phyloP scores from a whole-genome alignment of 2,329 filamentous ascomycete species.

The Daldinia sp. region DNA sequence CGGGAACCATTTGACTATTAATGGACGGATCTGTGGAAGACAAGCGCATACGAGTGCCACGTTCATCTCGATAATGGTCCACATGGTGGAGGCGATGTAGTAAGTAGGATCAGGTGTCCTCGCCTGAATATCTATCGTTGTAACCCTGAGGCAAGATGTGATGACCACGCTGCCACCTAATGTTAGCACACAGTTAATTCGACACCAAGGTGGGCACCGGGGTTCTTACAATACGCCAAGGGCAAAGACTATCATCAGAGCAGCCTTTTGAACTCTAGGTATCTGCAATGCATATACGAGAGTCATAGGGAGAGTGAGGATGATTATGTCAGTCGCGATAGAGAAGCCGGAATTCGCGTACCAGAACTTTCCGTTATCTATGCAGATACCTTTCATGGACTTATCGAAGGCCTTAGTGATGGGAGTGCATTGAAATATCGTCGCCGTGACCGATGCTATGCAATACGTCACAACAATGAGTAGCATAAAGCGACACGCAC shows the following conservation, averaged over 20 bases:
- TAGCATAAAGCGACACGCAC: conserved; percentile 41
- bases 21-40: conserved; percentile 46
- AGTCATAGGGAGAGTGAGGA: conserved; percentile 52
- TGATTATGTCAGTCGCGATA: conserved; percentile 52
- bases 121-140: conserved; percentile 49
- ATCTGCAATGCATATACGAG: conserved; percentile 52
- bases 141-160: conserved; percentile 50
- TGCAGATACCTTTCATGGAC: conserved; percentile 43
- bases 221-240: conserved; percentile 52
- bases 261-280: conserved; percentile 49
- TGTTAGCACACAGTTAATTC: conserved; percentile 16
- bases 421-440: conserved; percentile 47
- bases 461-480: conserved; percentile 41
- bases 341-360: conserved; percentile 53
- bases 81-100: conserved; percentile 48
- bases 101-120: conserved; percentile 44
- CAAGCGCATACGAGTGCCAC: conserved; percentile 50
- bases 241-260: conserved; percentile 52
- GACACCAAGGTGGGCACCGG: not conserved
- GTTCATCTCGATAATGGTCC: conserved; percentile 51
- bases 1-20: conserved; percentile 44
- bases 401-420: conserved; percentile 45
- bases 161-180: conserved; percentile 40
- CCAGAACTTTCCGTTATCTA: conserved; percentile 52
- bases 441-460: conserved; percentile 41